Base-by-base conservation (phyloP, 2,329 filamentous ascomycete genomes). In the Alternaria conjuncta region DNA sequence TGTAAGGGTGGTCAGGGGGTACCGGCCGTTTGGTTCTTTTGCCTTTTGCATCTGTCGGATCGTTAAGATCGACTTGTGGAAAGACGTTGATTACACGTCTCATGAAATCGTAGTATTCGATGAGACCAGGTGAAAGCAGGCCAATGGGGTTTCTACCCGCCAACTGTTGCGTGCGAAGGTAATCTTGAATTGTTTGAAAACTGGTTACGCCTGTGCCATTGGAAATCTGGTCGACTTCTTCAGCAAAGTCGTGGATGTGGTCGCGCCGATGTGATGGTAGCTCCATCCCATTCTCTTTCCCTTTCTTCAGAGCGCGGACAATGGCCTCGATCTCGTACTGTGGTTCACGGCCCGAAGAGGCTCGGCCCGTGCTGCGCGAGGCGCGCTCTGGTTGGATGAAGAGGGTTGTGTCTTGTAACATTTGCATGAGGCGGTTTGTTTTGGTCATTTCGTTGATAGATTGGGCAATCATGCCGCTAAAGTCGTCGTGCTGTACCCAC, bases 401-500 rank as follows among this genome's bases (percentile, higher is more conserved):
- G 25, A 75, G 63, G 4, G 90, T 79, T 71, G 85, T 86, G 5
- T 89, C 85, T 57, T 86, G 86, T n/a, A 84, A 77, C 4, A 91
- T 79, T 68, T 93, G 89, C 2, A 86, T 83, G 56, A 90, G 84
- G 5, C 92, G 75, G 5, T 87, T 84, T 21, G 84, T 76, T 49
- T 88, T 89, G 45, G 80, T 84, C n/a, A 90, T 86, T 1, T 82
- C 78, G 32, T 82, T 78, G 3, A 91, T 74, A 2, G 70, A 82
- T 81, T 56, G 86, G 0, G 94, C 91, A 8, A 97, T 62, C 1
- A 92, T 69, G 2, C 78, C 65, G 7, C 79, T 72, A 67, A 88
- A 88, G 60, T 93, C 90, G 0, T 86, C 82, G 46, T 89, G 83
- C 1, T 87, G 85, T 4, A 89, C 73, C 89, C 94, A 94, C 43